These are phyloP conservation scores for Kazachstania bromeliacearum DNA, from an alignment of 805 yeast species.

Conservation along the genomic window DNA sequence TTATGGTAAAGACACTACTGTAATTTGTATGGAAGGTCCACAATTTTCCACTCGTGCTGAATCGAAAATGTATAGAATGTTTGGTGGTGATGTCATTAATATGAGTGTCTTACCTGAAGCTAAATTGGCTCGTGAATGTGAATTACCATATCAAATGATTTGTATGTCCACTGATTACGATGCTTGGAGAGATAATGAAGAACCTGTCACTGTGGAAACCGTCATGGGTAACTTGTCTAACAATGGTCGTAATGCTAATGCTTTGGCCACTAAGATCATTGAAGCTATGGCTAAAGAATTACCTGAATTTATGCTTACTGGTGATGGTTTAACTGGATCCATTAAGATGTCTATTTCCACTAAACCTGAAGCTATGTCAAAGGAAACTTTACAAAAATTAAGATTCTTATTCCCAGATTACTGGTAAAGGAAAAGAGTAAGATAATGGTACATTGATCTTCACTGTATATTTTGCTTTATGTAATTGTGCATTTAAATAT, in stretches of 20 bases:
- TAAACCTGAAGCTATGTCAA: constrained; percentile 58
- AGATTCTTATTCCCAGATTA: constrained; percentile 86
- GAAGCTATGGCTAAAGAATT: constrained; percentile 56
- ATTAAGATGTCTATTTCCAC: constrained; percentile 82
- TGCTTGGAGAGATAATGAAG: constrained; percentile 94
- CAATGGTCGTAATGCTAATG: constrained; percentile 78
- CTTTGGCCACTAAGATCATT: constrained; percentile 60
- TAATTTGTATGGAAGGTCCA: constrained; percentile 98
- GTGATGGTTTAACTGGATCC: constrained; percentile 60
- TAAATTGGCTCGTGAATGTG: constrained; percentile 94
- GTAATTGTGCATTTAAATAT: too few species aligned
- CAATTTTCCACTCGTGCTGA: constrained; percentile 96
- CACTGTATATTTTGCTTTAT: too few species aligned
- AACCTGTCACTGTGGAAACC: constrained; percentile 96
- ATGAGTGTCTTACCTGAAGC: constrained; percentile 98
- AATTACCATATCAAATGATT: constrained; percentile 92
- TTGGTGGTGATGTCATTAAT: constrained; percentile 94
- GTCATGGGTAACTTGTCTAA: constrained; percentile 86
- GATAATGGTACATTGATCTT: too few species aligned
- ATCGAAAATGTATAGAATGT: constrained; percentile 69
- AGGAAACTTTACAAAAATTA: constrained; percentile 67
- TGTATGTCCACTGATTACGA: constrained; percentile 99
- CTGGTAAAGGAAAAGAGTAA: too few species aligned
- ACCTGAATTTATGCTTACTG: constrained; percentile 46
- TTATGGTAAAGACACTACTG: constrained; percentile 61